Evolutionary conservation across 164 flowering plant genomes (phyloP).

Genomic region (Umbilicus rupestris): DNA sequence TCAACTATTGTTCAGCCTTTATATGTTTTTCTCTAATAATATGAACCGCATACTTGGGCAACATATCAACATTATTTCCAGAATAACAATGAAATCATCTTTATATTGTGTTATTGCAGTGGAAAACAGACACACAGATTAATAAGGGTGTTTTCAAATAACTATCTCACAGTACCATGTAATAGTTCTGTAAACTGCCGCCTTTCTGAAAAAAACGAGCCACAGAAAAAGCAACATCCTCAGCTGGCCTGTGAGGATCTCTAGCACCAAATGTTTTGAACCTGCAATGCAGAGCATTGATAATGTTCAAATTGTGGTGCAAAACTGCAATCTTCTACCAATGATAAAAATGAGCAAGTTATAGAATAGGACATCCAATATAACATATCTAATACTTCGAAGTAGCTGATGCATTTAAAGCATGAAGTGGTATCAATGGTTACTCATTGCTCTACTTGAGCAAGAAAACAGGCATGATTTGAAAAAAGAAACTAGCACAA

Average conservation of each 20-base stretch:
- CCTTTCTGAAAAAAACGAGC: slow-evolving; percentile 98
- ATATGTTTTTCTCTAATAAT: not conserved
- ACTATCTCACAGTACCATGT: slow-evolving; percentile 44
- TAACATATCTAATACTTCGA: no score
- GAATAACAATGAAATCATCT: not conserved
- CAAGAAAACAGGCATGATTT: no score
- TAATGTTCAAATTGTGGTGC: not conserved
- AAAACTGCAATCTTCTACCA: not conserved
- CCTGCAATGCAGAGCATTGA: slow-evolving; percentile 31
- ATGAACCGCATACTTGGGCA: not conserved
- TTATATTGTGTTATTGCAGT: not conserved
- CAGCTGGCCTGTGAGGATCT: slow-evolving; percentile 88
- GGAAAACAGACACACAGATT: not conserved
- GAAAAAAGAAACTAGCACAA: no score
- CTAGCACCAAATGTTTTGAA: slow-evolving; percentile 84
- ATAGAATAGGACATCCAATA: no score
- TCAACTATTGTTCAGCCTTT: not conserved
- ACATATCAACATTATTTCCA: not conserved
- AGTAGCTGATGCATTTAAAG: no score
- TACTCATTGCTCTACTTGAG: no score
- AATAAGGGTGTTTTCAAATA: not conserved
- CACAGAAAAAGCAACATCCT: slow-evolving; percentile 88
- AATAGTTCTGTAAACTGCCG: slow-evolving; percentile 83
- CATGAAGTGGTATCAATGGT: no score
- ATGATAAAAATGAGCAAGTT: no score